phyloP scores from a whole-genome alignment of 2,329 filamentous ascomycete genomes.

The Aureobasidium zeae region DNA sequence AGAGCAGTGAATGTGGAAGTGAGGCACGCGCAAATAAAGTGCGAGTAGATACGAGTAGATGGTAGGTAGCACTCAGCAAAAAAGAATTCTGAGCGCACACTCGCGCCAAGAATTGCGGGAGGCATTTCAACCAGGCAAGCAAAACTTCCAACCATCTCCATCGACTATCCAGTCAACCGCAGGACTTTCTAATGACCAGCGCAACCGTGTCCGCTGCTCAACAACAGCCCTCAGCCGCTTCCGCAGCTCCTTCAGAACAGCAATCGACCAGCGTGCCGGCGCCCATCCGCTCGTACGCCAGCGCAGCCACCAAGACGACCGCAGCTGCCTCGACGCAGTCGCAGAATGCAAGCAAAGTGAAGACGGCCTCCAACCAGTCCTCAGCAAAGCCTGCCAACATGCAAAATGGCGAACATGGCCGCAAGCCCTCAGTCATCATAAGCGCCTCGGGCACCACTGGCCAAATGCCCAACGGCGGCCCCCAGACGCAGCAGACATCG shows the following conservation, averaged over 20 bases:
- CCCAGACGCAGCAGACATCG: constrained; percentile 44
- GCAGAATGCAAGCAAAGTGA: constrained; percentile 66
- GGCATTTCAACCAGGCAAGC: constrained; percentile 10
- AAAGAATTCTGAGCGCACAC: constrained; percentile 11
- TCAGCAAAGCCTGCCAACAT: constrained; percentile 54
- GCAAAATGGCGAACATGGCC: constrained; percentile 54
- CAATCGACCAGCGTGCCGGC: constrained; percentile 48
- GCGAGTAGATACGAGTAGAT: too few species aligned
- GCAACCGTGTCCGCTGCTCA: constrained; percentile 43
- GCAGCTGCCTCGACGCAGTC: constrained; percentile 37
- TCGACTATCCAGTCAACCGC: constrained; percentile 11
- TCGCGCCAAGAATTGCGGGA: not conserved
- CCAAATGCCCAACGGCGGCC: constrained; percentile 68
- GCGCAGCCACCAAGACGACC: constrained; percentile 50
- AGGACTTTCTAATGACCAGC: constrained; percentile 53
- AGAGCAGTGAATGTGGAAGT: too few species aligned
- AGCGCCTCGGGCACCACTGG: constrained; percentile 69
- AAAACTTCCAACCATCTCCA: constrained; percentile 18
- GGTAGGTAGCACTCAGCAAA: too few species aligned
- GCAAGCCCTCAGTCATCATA: constrained; percentile 88
- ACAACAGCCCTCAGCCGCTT: constrained; percentile 41
- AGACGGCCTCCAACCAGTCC: constrained; percentile 46
- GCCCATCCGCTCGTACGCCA: constrained; percentile 52
- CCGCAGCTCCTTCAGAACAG: constrained; percentile 41
- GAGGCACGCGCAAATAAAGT: too few species aligned